A percentile compares a stretch with the other conserved stretches of the same genome.
These are phyloP conservation scores for Trichoderma koningiopsis DNA, from an alignment of 2,329 filamentous ascomycete genomes.

Conservation along the genomic window DNA sequence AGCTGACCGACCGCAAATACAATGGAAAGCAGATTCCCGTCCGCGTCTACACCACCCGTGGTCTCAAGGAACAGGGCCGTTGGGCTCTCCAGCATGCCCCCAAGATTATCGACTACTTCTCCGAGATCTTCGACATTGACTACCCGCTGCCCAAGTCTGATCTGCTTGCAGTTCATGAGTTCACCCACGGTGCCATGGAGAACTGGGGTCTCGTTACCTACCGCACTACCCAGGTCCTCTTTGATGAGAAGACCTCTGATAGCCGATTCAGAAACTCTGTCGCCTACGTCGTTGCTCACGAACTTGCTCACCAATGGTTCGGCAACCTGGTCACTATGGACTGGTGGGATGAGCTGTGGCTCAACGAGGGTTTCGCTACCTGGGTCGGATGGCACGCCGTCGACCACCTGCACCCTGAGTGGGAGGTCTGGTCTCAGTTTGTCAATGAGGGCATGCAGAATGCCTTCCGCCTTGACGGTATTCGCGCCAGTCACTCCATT, in stretches of 20 bases:
- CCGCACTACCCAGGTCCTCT: constrained; percentile 92
- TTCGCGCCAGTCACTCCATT: constrained; percentile 92
- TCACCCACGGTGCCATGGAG: constrained; percentile 87
- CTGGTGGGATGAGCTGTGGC: constrained; percentile 93
- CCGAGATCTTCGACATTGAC: constrained; percentile 88
- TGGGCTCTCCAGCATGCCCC: constrained; percentile 90
- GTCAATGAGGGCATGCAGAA: constrained; percentile 92
- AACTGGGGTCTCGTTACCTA: constrained; percentile 98
- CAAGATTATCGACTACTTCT: constrained; percentile 95
- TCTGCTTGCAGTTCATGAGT: constrained; percentile 88
- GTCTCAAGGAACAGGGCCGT: constrained; percentile 88
- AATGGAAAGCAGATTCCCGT: constrained; percentile 90
- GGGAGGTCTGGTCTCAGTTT: constrained; percentile 98
- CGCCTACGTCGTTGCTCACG: constrained; percentile 97
- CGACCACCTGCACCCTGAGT: constrained; percentile 91
- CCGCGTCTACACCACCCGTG: constrained; percentile 91
- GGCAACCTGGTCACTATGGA: constrained; percentile 96
- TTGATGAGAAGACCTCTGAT: constrained; percentile 89
- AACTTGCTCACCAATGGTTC: constrained; percentile 96
- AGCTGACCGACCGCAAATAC: constrained; percentile 85
- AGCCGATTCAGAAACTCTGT: constrained; percentile 89
- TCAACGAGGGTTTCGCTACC: constrained; percentile 95
- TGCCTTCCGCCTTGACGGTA: constrained; percentile 85
- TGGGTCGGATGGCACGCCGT: constrained; percentile 97
- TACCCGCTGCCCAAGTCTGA: constrained; percentile 93